Evolutionary conservation across 805 yeast species (phyloP).

Genomic region (Lipomyces orientalis): DNA sequence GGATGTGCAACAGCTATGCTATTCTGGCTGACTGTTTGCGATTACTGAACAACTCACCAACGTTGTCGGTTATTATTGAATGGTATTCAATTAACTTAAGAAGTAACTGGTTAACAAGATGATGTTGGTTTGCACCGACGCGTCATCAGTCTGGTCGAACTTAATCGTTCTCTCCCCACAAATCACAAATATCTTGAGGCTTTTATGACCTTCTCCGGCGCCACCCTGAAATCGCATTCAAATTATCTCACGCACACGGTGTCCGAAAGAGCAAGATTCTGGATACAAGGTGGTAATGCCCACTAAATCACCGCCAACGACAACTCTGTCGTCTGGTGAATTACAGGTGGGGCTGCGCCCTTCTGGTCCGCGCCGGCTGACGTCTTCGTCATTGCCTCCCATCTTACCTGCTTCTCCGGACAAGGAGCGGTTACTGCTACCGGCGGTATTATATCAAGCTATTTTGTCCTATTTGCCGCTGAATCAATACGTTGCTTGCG

Average conservation of each 20-base stretch:
- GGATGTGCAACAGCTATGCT: too few species aligned
- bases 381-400: constrained; percentile 29
- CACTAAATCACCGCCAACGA: background rate
- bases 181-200: too few species aligned
- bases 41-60: background rate
- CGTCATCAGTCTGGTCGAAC: background rate
- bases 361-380: constrained; percentile 12
- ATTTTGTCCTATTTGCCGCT: constrained; percentile 28
- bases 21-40: too few species aligned
- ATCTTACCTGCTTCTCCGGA: constrained; percentile 18
- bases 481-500: constrained; percentile 29
- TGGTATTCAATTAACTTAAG: background rate
- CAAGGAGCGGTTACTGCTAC: constrained; percentile 10
- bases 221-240: background rate
- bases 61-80: background rate
- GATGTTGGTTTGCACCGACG: background rate
- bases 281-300: constrained; percentile 7
- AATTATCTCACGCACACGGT: background rate
- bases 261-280: background rate
- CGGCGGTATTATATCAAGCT: constrained; percentile 15
- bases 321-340: constrained; percentile 5
- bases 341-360: background rate
- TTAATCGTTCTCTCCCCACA: background rate
- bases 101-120: background rate
- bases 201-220: background rate